Evolutionary conservation across 106 monocot genomes (phyloP).

Genomic region (Allium fistulosum): DNA sequence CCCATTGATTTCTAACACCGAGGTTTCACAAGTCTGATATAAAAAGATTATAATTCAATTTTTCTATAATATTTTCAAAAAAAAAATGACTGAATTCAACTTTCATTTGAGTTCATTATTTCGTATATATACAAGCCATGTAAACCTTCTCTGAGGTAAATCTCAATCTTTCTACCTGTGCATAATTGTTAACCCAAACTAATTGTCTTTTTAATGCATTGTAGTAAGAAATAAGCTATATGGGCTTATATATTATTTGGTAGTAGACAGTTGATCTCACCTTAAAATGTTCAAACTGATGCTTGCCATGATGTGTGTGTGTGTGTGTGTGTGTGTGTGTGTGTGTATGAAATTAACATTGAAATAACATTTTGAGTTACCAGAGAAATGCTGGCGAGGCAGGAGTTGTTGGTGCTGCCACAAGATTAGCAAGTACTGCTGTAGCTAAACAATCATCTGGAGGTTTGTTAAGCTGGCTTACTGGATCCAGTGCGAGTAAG

Average conservation of each 20-base stretch:
- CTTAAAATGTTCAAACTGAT: too few relatives aligned
- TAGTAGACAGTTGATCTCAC: not conserved
- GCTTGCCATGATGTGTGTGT: too few relatives aligned
- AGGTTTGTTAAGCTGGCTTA: conserved; percentile 76
- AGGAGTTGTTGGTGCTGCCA: conserved; percentile 7
- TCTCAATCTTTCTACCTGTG: too few relatives aligned
- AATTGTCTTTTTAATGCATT: not conserved
- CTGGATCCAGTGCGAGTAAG: conserved; percentile 31
- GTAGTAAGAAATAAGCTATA: not conserved
- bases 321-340: too few relatives aligned
- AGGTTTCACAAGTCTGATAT: too few relatives aligned
- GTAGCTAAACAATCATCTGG: conserved; percentile 58
- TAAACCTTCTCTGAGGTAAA: too few relatives aligned
- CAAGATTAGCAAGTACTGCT: conserved; percentile 68
- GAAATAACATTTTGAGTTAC: not conserved
- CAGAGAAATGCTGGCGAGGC: conserved; percentile 27
- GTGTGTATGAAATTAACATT: not conserved
- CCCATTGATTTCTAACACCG: too few relatives aligned
- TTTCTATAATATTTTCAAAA: too few relatives aligned
- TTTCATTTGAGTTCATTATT: too few relatives aligned
- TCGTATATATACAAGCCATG: too few relatives aligned
- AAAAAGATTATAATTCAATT: too few relatives aligned
- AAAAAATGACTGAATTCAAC: too few relatives aligned
- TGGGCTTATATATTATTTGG: not conserved
- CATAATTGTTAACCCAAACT: not conserved